These are phyloP conservation scores for Gracilaria gracilis DNA, from an alignment of 23 red algal species.

Conservation along the genomic window DNA sequence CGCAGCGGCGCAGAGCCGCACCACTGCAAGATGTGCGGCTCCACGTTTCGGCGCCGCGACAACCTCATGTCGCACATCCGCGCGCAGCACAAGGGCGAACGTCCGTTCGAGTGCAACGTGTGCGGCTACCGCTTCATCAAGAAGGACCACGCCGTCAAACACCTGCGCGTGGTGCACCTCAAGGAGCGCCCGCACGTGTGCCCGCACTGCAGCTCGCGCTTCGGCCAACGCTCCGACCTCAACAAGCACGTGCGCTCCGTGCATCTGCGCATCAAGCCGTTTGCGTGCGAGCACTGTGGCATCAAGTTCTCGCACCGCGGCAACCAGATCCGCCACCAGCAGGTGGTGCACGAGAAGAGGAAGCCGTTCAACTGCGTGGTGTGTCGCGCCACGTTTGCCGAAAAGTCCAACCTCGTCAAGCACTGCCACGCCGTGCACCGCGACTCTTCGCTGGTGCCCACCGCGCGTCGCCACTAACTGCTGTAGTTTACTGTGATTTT, in stretches of 20 bases:
- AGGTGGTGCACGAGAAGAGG: constrained; percentile 74
- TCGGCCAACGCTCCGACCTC: constrained; percentile 74
- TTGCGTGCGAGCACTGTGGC: constrained; percentile 63
- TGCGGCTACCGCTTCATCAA: constrained; percentile 77
- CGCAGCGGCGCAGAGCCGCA: neutral
- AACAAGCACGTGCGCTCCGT: constrained; percentile 71
- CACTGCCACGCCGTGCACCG: constrained; percentile 65
- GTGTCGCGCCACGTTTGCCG: constrained; percentile 60
- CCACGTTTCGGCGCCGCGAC: constrained; percentile 51
- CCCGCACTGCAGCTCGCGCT: constrained; percentile 53
- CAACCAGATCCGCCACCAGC: constrained; percentile 67
- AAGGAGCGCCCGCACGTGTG: constrained; percentile 69
- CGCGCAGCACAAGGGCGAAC: constrained; percentile 66
- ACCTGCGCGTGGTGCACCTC: constrained; percentile 64
- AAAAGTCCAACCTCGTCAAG: constrained; percentile 80
- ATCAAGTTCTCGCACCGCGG: constrained; percentile 63
- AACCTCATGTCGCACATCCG: constrained; percentile 56
- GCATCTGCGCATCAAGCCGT: constrained; percentile 73
- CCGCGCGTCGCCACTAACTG: too few species aligned
- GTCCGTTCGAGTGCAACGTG: constrained; percentile 66
- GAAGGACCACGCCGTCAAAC: constrained; percentile 78
- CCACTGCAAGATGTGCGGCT: constrained; percentile 25
- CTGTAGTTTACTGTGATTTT: too few species aligned
- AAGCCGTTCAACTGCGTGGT: constrained; percentile 37
- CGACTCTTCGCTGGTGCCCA: constrained; percentile 1